Percentiles rank a stretch among this genome's conserved stretches.
Conservation (phyloP, 805 yeast genomes). For the Metschnikowia colocasiae region DNA sequence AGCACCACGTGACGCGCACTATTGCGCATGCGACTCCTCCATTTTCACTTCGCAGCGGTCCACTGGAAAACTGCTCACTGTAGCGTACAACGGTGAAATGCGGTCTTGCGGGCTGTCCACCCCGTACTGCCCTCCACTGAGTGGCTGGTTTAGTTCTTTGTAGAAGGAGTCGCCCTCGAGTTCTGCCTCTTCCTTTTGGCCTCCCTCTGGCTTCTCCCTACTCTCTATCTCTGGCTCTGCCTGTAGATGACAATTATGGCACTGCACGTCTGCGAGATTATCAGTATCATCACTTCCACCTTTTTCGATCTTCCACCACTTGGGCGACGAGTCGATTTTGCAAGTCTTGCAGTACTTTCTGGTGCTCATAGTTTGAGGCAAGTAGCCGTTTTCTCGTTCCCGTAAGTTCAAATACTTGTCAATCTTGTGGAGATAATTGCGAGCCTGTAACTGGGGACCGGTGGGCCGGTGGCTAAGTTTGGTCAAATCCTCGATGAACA, state of each 20-base stretch:
- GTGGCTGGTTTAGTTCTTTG: constrained; percentile 25
- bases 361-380: background rate
- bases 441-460: constrained; percentile 34
- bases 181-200: constrained; percentile 9
- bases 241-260: constrained; percentile 31
- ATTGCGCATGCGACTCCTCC: background rate
- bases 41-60: background rate
- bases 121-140: constrained; percentile 33
- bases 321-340: constrained; percentile 29
- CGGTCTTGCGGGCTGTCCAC: constrained; percentile 18
- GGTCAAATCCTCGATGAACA: constrained; percentile 37
- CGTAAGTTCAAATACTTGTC: constrained; percentile 6
- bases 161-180: constrained; percentile 17
- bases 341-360: constrained; percentile 22
- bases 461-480: constrained; percentile 19
- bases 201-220: background rate
- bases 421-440: constrained; percentile 25
- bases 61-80: background rate
- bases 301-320: constrained; percentile 30
- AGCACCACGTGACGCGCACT: constrained; percentile 1
- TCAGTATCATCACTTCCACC: background rate
- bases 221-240: constrained; percentile 13
- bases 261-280: constrained; percentile 9
- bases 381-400: constrained; percentile 2
- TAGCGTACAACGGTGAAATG: background rate